Conservation (phyloP, 805 yeast species). For the Zygosaccharomyces kombuchaensis region DNA sequence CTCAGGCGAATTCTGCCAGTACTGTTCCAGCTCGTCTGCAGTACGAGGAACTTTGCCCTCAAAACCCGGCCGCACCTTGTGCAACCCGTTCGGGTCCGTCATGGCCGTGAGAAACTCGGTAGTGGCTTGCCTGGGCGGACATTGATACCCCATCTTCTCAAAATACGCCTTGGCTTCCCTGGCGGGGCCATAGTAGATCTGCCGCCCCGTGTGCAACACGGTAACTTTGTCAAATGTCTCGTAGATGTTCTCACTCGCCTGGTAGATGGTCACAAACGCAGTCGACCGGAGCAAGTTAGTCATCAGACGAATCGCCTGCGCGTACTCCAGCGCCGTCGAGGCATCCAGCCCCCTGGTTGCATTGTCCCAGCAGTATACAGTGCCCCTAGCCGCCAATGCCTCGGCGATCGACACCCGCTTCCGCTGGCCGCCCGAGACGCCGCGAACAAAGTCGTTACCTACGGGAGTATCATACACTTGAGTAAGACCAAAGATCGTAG, state of each 20-base stretch:
- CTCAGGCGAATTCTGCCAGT: constrained; percentile 42
- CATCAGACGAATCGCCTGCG: constrained; percentile 52
- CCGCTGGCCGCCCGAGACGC: constrained; percentile 84
- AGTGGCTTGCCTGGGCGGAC: constrained; percentile 55
- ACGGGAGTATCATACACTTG: constrained; percentile 54
- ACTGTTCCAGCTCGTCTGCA: constrained; percentile 50
- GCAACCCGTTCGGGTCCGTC: constrained; percentile 52
- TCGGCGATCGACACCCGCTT: constrained; percentile 84
- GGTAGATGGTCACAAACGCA: constrained; percentile 57
- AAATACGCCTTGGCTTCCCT: constrained; percentile 48
- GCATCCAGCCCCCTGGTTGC: constrained; percentile 77
- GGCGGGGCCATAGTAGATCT: constrained; percentile 53
- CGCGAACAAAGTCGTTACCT: constrained; percentile 56
- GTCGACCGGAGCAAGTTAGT: constrained; percentile 48
- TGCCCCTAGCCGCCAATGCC: constrained; percentile 56
- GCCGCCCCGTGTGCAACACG: constrained; percentile 50
- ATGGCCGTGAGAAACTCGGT: constrained; percentile 61
- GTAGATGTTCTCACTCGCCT: constrained; percentile 56
- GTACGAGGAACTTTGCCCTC: constrained; percentile 51
- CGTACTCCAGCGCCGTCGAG: constrained; percentile 62
- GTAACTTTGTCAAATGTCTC: constrained; percentile 50
- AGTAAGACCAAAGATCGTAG: constrained; percentile 47
- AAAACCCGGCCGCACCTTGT: constrained; percentile 37
- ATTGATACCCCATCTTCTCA: constrained; percentile 50
- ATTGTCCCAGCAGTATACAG: constrained; percentile 63